These are phyloP conservation scores for Artemisia argyi DNA, from an alignment of 129 eudicot species.

Conservation along the genomic window DNA sequence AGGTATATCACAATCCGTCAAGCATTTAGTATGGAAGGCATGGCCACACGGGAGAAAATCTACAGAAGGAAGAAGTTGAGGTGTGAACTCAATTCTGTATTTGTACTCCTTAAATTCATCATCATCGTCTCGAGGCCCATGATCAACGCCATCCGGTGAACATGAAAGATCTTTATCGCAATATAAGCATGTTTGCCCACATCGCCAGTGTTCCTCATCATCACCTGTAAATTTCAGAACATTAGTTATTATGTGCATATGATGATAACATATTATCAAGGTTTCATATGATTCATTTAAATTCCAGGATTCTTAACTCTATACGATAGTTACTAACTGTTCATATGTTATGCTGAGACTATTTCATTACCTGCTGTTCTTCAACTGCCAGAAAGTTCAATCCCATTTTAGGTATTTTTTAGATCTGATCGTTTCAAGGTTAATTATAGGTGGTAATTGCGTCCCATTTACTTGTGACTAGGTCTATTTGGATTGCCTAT, in stretches of 20 bases:
- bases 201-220: neutral
- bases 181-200: constrained; percentile 1
- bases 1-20: neutral
- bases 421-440: neutral
- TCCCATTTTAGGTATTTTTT: neutral
- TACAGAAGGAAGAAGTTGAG: constrained; percentile 16
- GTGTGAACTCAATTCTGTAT: neutral
- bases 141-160: neutral
- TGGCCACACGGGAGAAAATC: constrained; percentile 20
- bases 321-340: neutral
- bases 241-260: neutral
- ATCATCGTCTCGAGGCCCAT: too few species aligned
- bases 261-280: neutral
- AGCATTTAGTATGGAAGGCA: constrained; percentile 16
- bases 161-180: constrained; percentile 14
- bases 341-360: neutral
- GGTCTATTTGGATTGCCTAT: neutral
- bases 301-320: neutral
- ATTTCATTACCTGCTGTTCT: neutral
- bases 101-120: neutral
- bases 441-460: neutral
- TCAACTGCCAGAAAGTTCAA: neutral
- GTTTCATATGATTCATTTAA: neutral
- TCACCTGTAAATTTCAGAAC: constrained; percentile 1
- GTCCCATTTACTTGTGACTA: neutral